Base-by-base conservation (phyloP, 768 basidiomycete species). In the Tricholoma hemisulphureum region DNA sequence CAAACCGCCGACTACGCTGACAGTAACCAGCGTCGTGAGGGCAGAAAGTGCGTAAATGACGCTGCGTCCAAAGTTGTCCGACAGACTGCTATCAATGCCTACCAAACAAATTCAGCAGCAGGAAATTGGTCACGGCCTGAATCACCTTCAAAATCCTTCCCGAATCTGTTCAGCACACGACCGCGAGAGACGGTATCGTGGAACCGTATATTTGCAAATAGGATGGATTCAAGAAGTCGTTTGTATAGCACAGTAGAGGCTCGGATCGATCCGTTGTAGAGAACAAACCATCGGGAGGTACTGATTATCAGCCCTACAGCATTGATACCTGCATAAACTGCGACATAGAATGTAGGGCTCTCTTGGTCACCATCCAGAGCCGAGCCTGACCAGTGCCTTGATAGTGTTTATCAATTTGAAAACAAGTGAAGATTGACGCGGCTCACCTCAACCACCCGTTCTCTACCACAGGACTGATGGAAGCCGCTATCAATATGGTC, bases 131-230 rank as follows among this genome's bases (percentile, higher is more conserved):
- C 6, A 10, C 18, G 6, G 10, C 10, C 23, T 14, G 18, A 16
- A 80, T 1, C 10, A 76, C 80, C 89, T 75, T 95, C 93, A 56
- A 95, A 90, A 67, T 95, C 94, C 70, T 95, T 95, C 41, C 94
- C 93, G 61, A 91, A 89, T 46, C 93, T 78, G 63, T 95, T 93
- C 34, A 95, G 71, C 9, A 91, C 74, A 2, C 93, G 84, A 5
- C 95, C 95, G 34, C 92, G 84, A 51, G 88, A 91, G 2, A 92
- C 83, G 0, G 94, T 97, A 66, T 97, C 95, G 63, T 96, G 95
- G 79, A 97, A 96, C 39, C 94, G 84, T 56, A 96, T 87, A 46
- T 92, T 84, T 7, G 94, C 91, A 65, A 95, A 95, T 1, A 97
- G 75, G 2, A 96, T 87, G 1, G 86, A 71, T 66, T 95, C 89